Evolutionary conservation across 106 monocot genomes (phyloP).

Genomic region (Phalaenopsis aphrodite): DNA sequence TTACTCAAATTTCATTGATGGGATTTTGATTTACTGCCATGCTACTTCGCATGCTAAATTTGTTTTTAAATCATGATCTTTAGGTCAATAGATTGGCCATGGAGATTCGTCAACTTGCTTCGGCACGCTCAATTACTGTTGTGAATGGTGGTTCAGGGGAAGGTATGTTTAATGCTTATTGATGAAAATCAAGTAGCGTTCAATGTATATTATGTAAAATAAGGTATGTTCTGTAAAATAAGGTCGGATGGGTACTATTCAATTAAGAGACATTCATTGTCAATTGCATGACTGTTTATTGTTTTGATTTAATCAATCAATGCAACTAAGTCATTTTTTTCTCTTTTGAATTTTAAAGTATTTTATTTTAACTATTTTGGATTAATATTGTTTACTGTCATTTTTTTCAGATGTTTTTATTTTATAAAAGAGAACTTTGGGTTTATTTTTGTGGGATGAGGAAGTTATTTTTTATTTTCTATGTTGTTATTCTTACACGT

Average conservation of each 20-base stretch:
- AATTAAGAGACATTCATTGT: background rate
- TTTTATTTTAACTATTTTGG: background rate
- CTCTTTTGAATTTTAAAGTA: background rate
- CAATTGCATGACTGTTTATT: background rate
- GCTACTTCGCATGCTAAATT: background rate
- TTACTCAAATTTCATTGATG: background rate
- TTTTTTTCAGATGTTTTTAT: background rate
- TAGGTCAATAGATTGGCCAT: constrained; percentile 24
- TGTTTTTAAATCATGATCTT: background rate
- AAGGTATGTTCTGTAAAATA: background rate
- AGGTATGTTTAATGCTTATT: constrained; percentile 3
- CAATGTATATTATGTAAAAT: background rate
- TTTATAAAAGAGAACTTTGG: background rate
- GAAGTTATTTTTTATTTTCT: background rate
- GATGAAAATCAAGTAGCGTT: background rate
- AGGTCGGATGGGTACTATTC: background rate
- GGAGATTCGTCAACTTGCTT: constrained; percentile 33
- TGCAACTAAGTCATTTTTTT: background rate
- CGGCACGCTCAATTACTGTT: constrained; percentile 21
- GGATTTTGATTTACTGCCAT: background rate
- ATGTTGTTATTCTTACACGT: background rate
- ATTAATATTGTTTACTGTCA: background rate
- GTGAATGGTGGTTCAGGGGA: constrained; percentile 18
- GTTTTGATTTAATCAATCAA: background rate
- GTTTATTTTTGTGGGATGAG: background rate